Conservation (phyloP, 2,329 filamentous ascomycete genomes). For the Colletotrichum orbiculare region DNA sequence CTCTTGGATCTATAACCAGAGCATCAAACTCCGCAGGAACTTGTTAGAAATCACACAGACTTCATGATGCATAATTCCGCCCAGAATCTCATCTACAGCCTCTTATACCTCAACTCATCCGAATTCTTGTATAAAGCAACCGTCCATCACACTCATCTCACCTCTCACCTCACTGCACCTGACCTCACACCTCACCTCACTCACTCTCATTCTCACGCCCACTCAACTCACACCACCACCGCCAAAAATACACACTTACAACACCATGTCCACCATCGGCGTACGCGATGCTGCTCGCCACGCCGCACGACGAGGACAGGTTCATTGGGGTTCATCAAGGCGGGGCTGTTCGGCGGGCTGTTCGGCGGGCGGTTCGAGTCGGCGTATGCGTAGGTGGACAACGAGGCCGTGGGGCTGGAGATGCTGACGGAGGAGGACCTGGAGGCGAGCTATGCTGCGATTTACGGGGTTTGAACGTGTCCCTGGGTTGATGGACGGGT, state of each 20-base stretch:
- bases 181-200: no score
- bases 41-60: background rate
- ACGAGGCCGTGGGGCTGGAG: conserved; percentile 17
- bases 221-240: no score
- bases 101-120: background rate
- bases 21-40: no score
- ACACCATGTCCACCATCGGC: conserved; percentile 15
- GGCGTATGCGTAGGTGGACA: conserved; percentile 13
- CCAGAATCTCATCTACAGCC: no score
- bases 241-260: background rate
- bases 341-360: background rate
- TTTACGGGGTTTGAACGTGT: background rate
- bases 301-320: conserved; percentile 3
- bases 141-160: no score
- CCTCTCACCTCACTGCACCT: no score
- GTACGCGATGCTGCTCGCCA: background rate
- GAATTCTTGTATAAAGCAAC: background rate
- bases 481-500: no score
- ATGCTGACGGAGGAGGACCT: conserved; percentile 21
- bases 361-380: conserved; percentile 6
- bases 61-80: background rate
- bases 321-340: conserved; percentile 1
- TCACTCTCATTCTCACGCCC: no score
- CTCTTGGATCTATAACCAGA: no score
- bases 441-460: conserved; percentile 19